phyloP scores from a whole-genome alignment of 176 grass and related monocot genomes.

The Aegilops longissima region DNA sequence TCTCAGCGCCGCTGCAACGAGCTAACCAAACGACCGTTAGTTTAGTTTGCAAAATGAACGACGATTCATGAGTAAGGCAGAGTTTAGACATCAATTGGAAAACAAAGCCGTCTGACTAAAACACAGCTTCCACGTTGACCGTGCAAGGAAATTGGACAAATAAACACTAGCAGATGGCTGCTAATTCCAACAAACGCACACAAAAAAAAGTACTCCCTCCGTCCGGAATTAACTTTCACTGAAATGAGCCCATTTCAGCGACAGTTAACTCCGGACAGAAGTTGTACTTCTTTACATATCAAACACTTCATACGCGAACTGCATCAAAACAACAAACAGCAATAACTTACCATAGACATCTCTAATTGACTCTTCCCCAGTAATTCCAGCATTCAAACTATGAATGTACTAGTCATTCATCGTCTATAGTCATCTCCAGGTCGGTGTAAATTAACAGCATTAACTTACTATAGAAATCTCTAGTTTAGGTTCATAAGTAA shows the following conservation, averaged over 20 bases:
- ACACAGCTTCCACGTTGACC: no score
- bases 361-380: no score
- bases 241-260: no score
- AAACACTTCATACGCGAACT: not conserved
- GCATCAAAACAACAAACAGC: not conserved
- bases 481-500: no score
- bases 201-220: no score
- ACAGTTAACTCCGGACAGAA: no score
- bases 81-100: not conserved
- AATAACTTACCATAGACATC: not conserved
- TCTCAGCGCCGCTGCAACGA: conserved; percentile 41
- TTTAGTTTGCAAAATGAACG: not conserved
- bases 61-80: not conserved
- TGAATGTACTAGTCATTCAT: no score
- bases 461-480: no score
- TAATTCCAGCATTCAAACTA: not conserved
- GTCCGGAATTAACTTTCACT: no score
- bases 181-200: not conserved
- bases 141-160: not conserved
- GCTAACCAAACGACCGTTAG: conserved; percentile 6
- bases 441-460: not conserved
- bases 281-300: not conserved
- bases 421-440: no score
- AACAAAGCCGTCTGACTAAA: not conserved
- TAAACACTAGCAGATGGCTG: not conserved